Evolutionary conservation across 371 early-diverging fungal species (phyloP).

Genomic region (Ecytonucleospora hepatopenaei): DNA sequence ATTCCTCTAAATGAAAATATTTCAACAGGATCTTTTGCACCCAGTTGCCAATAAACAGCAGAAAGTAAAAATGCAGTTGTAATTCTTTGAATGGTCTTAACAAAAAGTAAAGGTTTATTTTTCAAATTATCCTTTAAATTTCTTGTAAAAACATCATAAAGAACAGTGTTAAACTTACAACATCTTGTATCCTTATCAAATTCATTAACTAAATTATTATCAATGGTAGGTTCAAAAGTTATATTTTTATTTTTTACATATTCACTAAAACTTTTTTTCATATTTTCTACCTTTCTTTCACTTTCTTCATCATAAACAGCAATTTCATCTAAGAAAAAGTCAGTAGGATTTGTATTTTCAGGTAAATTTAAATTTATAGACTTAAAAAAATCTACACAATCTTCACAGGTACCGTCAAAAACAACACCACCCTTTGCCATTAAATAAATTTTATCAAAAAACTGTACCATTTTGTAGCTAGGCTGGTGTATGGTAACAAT

Average conservation of each 20-base stretch:
- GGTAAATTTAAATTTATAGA: constrained; percentile 63
- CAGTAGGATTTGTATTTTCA: constrained; percentile 63
- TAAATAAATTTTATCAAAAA: constrained; percentile 73
- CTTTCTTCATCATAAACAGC: constrained; percentile 52
- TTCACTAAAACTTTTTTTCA: too few relatives aligned
- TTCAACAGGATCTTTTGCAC: constrained; percentile 44
- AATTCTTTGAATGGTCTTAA: constrained; percentile 51
- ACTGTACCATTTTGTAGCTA: constrained; percentile 69
- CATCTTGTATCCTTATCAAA: not conserved
- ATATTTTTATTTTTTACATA: constrained; percentile 35
- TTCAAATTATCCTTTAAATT: constrained; percentile 54
- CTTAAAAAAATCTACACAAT: constrained; percentile 58
- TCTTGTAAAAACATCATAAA: constrained; percentile 43
- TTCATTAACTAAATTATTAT: not conserved
- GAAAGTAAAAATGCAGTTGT: constrained; percentile 38
- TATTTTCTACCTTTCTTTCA: constrained; percentile 32
- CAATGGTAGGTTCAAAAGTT: constrained; percentile 23
- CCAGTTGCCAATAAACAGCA: constrained; percentile 12
- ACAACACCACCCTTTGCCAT: constrained; percentile 60
- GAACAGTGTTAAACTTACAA: not conserved
- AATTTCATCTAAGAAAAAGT: constrained; percentile 65
- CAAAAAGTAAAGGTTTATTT: constrained; percentile 46
- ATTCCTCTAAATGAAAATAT: constrained; percentile 57
- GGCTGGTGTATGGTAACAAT: constrained; percentile 86
- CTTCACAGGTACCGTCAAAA: constrained; percentile 53